phyloP scores from a whole-genome alignment of 768 basidiomycete species.

The Cyclocybe aegerita region DNA sequence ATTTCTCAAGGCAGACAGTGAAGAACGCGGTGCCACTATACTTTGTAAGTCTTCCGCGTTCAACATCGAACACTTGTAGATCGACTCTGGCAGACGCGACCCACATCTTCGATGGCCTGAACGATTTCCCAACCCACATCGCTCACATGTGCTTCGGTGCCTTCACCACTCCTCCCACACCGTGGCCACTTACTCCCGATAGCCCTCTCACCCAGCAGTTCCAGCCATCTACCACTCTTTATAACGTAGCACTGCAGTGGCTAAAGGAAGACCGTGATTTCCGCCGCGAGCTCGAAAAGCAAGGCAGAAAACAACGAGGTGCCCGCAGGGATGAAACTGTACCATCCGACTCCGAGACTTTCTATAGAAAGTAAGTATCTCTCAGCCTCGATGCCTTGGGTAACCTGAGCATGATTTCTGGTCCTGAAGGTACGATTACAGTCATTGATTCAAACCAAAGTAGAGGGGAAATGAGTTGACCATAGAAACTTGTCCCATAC shows the following conservation, averaged over 20 bases:
- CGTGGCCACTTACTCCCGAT: slow-evolving; percentile 54
- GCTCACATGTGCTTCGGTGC: slow-evolving; percentile 88
- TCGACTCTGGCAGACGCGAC: slow-evolving; percentile 69
- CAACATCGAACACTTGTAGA: slow-evolving; percentile 1
- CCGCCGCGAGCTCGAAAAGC: slow-evolving; percentile 55
- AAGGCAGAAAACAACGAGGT: slow-evolving; percentile 60
- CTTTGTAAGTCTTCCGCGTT: slow-evolving; percentile 56
- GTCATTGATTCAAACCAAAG: slow-evolving; percentile 25
- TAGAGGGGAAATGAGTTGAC: background rate
- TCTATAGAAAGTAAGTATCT: slow-evolving; percentile 75
- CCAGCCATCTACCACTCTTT: slow-evolving; percentile 42
- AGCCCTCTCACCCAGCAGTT: slow-evolving; percentile 16
- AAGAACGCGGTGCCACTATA: slow-evolving; percentile 79
- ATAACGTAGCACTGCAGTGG: slow-evolving; percentile 83
- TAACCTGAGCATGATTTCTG: background rate
- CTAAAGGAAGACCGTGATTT: slow-evolving; percentile 77
- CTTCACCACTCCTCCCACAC: slow-evolving; percentile 62
- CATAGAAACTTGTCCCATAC: background rate
- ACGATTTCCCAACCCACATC: slow-evolving; percentile 90
- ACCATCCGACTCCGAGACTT: slow-evolving; percentile 78
- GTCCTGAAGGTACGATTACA: slow-evolving; percentile 40
- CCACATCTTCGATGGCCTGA: slow-evolving; percentile 94
- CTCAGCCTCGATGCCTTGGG: background rate
- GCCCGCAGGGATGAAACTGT: slow-evolving; percentile 55
- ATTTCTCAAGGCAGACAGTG: slow-evolving; percentile 84